phyloP scores from a whole-genome alignment of 371 early-diverging fungal species.

The Mucor racemosus region DNA sequence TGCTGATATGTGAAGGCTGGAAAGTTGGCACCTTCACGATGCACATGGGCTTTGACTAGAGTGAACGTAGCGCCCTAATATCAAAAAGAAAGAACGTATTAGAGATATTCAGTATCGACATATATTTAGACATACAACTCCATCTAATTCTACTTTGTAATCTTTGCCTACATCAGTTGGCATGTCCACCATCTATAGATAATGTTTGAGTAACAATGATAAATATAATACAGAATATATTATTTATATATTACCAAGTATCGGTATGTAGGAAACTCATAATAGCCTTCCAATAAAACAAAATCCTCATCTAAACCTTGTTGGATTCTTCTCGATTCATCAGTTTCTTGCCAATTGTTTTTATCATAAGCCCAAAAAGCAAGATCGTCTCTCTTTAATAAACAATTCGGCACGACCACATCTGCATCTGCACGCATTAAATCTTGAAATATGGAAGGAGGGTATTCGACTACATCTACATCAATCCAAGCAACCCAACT shows the following conservation, averaged over 20 bases:
- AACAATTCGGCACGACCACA: slow-evolving; percentile 64
- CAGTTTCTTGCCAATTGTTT: slow-evolving; percentile 75
- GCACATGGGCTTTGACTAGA: slow-evolving; percentile 68
- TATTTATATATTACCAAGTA: slow-evolving; percentile 26
- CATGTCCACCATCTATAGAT: slow-evolving; percentile 48
- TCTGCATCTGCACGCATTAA: slow-evolving; percentile 60
- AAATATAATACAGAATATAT: not conserved
- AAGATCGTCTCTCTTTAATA: slow-evolving; percentile 49
- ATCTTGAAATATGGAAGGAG: slow-evolving; percentile 56
- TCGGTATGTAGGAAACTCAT: slow-evolving; percentile 49
- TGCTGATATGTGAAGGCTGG: slow-evolving; percentile 50
- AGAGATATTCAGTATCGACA: too few relatives aligned
- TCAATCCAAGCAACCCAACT: slow-evolving; percentile 69
- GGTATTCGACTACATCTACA: slow-evolving; percentile 62
- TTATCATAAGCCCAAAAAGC: slow-evolving; percentile 66
- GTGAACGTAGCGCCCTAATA: slow-evolving; percentile 47
- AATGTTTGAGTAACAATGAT: not conserved
- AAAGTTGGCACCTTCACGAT: slow-evolving; percentile 66
- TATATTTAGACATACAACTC: slow-evolving; percentile 20
- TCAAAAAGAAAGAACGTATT: too few relatives aligned
- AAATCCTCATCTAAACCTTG: slow-evolving; percentile 49
- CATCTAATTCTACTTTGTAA: slow-evolving; percentile 46
- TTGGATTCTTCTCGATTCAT: slow-evolving; percentile 56
- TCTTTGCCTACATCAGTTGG: slow-evolving; percentile 40
- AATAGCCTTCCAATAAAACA: slow-evolving; percentile 51